These are phyloP conservation scores for Lablab purpureus DNA, from an alignment of 306 rosid genomes.

Conservation along the genomic window DNA sequence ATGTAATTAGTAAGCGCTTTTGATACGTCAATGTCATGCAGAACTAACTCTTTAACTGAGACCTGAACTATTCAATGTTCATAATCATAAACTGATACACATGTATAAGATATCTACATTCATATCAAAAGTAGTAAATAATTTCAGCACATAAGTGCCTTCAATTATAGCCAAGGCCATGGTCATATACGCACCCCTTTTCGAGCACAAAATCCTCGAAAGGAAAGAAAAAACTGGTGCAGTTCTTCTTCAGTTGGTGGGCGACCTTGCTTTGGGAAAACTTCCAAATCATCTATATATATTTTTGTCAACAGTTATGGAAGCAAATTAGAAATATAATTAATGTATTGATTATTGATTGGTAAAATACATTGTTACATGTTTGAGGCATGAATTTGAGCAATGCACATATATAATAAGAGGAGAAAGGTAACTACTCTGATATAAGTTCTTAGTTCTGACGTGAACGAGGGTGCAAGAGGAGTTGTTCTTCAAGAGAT, in stretches of 20 bases:
- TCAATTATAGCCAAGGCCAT: too few species aligned
- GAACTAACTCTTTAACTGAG: constrained; percentile 67
- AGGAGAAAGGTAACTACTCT: constrained; percentile 59
- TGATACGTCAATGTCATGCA: constrained; percentile 72
- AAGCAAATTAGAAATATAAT: too few species aligned
- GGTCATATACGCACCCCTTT: constrained; percentile 91
- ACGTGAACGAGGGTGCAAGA: constrained; percentile 74
- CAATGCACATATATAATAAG: neutral
- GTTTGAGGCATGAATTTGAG: neutral
- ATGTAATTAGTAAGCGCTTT: constrained; percentile 61
- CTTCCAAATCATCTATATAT: constrained; percentile 52
- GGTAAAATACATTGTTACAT: too few species aligned
- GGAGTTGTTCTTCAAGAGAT: constrained; percentile 48
- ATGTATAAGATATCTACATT: neutral
- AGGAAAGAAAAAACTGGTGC: constrained; percentile 76
- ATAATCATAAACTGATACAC: neutral
- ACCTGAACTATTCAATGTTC: constrained; percentile 57
- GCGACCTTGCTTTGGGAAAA: constrained; percentile 52
- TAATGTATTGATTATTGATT: too few species aligned
- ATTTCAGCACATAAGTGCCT: too few species aligned
- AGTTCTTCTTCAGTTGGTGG: constrained; percentile 67
- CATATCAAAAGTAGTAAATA: too few species aligned
- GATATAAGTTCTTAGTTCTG: constrained; percentile 50
- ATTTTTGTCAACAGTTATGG: too few species aligned
- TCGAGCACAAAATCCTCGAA: constrained; percentile 78